Base-by-base conservation (phyloP, 2,329 filamentous ascomycete species). In the Penicillium olsonii region DNA sequence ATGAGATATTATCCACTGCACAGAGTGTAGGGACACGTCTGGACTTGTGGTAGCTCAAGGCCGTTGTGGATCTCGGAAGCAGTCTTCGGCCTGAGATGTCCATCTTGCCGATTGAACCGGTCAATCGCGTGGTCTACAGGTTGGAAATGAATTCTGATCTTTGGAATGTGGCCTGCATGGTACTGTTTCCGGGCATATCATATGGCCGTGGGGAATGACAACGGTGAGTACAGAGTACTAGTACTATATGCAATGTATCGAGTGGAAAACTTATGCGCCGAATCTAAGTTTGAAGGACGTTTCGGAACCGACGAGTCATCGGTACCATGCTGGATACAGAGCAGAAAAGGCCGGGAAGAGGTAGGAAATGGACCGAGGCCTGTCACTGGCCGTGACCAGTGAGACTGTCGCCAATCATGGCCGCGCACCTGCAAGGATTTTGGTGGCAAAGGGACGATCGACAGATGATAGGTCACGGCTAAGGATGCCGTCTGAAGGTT, bases 251-350 rank as follows among this genome's bases (percentile, higher is more conserved):
- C 6, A 17, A 31, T 17, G 37, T 19, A 18, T 43, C n/a, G 2
- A 34, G 24, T 37, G 46, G 41, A 45, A 34, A 45, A 33, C 4
- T 26, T 35, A 39, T 31, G 40, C 46, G 46, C 39, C 15, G 5
- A 35, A 26, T 14, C 24, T 11, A 39, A 49, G 34, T 29, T 27
- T 45, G 22, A 22, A 22, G 33, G 17, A 18, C 54, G 55, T 57
- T 61, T 60, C 55, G 44, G 51, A 58, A 50, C 31, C 41, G 27
- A 18, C 42, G 12, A 52, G 18, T 22, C 42, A 52, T 56, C 48
- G 42, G 17, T 29, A 47, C 37, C 24, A 11, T 24, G 8, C 8
- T 4, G 22, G 22, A 8, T 24, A 8, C 4, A 24, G 22, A 22
- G 20, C 14, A 8, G 26, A 14, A 39, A 39, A 45, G n/a, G n/a